These are phyloP conservation scores for Basipetospora chlamydospora DNA, from an alignment of 2,329 filamentous ascomycete species.

Conservation along the genomic window DNA sequence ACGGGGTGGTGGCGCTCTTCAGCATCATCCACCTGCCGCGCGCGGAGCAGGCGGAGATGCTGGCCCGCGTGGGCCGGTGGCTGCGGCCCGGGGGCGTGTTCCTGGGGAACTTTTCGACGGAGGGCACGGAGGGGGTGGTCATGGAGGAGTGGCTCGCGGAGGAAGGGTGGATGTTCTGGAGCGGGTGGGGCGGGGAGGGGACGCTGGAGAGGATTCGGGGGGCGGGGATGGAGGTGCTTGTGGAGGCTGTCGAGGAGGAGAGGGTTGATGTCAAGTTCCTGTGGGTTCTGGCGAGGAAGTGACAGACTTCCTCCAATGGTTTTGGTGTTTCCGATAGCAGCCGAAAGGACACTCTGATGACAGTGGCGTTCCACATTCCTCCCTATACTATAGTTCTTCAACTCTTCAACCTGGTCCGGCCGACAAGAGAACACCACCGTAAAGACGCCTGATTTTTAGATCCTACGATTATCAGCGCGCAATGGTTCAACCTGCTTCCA, in stretches of 20 bases:
- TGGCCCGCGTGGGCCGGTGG: conserved; percentile 30
- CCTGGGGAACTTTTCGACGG: conserved; percentile 29
- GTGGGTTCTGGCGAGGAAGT: conserved; percentile 24
- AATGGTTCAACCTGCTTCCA: too few relatives aligned
- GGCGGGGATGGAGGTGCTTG: conserved; percentile 19
- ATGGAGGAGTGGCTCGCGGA: conserved; percentile 22
- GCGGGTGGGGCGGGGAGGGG: conserved; percentile 21
- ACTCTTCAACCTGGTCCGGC: too few relatives aligned
- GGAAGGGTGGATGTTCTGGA: conserved; percentile 29
- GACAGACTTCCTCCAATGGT: not conserved
- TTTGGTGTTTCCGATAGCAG: too few relatives aligned
- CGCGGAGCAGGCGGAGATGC: conserved; percentile 30
- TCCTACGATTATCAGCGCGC: too few relatives aligned
- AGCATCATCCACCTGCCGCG: conserved; percentile 39
- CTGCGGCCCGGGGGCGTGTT: conserved; percentile 34
- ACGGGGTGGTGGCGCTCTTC: conserved; percentile 37
- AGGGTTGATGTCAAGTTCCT: conserved; percentile 19
- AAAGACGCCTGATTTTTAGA: too few relatives aligned
- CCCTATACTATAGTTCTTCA: too few relatives aligned
- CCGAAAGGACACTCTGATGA: too few relatives aligned
- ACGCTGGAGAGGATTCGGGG: conserved; percentile 16
- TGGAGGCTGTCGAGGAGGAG: conserved; percentile 16
- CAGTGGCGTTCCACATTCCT: too few relatives aligned
- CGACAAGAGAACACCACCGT: too few relatives aligned
- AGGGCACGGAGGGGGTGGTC: conserved; percentile 14